Evolutionary conservation across 75 land plant species (phyloP).

Genomic region (Azolla pinnata): DNA sequence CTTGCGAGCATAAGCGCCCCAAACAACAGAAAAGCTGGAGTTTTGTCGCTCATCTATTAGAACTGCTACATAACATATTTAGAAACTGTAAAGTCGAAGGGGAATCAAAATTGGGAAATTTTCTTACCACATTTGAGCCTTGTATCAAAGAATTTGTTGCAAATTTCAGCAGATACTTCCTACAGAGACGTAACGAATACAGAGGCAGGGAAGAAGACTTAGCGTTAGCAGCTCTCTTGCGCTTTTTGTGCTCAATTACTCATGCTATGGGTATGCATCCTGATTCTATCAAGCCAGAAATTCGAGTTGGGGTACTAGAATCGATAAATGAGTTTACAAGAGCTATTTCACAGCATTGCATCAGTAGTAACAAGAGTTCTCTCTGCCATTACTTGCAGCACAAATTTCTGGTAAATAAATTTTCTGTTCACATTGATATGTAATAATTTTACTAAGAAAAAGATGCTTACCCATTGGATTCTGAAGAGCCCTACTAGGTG

Average conservation of each 20-base stretch:
- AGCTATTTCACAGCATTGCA: not conserved
- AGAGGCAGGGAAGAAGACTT: not conserved
- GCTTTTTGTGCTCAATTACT: not conserved
- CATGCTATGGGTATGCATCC: not conserved
- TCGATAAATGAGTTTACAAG: not conserved
- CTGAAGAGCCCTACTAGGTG: not conserved
- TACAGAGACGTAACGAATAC: not conserved
- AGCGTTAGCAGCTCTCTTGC: not conserved
- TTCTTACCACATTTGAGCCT: not conserved
- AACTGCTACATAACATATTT: not conserved
- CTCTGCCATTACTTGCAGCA: not conserved
- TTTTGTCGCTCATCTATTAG: not conserved
- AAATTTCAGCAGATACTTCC: not conserved
- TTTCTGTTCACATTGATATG: not conserved
- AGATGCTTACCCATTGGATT: not conserved
- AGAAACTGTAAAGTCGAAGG: not conserved
- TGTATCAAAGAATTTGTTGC: not conserved
- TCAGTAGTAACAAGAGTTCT: not conserved
- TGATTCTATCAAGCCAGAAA: not conserved
- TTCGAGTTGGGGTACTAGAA: not conserved
- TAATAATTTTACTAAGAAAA: not conserved
- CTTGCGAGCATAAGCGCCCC: not conserved
- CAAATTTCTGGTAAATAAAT: not conserved
- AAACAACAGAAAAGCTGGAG: not conserved
- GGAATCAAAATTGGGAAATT: not conserved